Conservation (phyloP, 106 monocot species). For the Allium sativum region DNA sequence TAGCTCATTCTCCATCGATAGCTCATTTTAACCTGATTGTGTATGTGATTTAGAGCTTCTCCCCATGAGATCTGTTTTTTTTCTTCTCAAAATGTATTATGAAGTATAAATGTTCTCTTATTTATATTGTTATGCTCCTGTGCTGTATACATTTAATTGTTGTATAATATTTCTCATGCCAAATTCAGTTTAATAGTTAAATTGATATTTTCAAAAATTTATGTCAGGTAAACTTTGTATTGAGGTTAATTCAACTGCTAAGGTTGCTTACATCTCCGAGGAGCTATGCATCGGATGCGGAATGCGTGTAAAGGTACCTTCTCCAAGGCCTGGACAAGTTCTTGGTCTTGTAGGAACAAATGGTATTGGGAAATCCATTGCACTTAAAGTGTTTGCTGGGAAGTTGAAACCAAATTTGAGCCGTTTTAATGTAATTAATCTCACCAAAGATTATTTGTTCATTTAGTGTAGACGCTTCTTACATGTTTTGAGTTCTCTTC, state of each 20-base stretch:
- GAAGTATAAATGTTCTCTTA: too few relatives aligned
- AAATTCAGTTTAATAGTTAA: background rate
- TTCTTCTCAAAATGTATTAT: too few relatives aligned
- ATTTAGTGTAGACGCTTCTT: too few relatives aligned
- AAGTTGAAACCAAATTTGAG: constrained; percentile 98
- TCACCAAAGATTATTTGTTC: background rate
- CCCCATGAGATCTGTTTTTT: too few relatives aligned
- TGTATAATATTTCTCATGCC: background rate
- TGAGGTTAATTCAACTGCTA: constrained; percentile 69
- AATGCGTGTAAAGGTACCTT: constrained; percentile 99
- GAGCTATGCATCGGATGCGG: constrained; percentile 99
- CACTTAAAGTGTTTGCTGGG: constrained; percentile 93
- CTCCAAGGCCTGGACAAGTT: constrained; percentile 96
- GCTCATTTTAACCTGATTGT: too few relatives aligned
- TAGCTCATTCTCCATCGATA: too few relatives aligned
- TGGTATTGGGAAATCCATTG: constrained; percentile 98
- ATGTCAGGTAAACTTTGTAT: constrained; percentile 84
- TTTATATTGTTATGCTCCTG: too few relatives aligned
- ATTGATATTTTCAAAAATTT: background rate
- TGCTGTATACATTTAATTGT: too few relatives aligned
- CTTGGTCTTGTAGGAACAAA: constrained; percentile 94
- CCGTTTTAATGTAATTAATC: constrained; percentile 64
- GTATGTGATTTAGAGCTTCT: too few relatives aligned
- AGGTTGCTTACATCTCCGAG: constrained; percentile 89
- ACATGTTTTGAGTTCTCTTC: too few relatives aligned